Evolutionary conservation across 805 yeast genomes (phyloP).

Genomic region (Metschnikowia sp.): DNA sequence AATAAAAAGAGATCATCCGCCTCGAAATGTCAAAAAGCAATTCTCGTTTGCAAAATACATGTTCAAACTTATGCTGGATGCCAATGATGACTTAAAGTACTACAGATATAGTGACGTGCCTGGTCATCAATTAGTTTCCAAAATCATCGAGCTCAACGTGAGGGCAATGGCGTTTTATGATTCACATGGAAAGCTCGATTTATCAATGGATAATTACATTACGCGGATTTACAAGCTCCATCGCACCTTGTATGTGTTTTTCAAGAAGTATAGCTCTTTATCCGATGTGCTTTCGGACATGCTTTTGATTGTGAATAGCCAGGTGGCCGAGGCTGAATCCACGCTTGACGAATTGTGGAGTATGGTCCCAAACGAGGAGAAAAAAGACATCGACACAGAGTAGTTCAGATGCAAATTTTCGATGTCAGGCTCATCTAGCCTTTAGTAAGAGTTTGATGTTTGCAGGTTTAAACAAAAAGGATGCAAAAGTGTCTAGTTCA

Average conservation of each 20-base stretch:
- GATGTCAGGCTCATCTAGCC: too few relatives aligned
- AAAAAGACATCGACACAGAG: too few relatives aligned
- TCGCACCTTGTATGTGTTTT: background rate
- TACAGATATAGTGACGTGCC: background rate
- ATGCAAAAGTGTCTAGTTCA: too few relatives aligned
- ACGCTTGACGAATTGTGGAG: background rate
- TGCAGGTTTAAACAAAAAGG: too few relatives aligned
- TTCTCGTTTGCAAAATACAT: background rate
- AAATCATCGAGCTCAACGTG: slow-evolving; percentile 3
- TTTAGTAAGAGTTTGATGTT: too few relatives aligned
- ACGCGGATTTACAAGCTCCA: background rate
- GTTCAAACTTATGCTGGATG: background rate
- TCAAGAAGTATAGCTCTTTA: background rate
- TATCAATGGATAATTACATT: background rate
- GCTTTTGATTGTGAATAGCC: background rate
- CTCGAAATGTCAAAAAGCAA: background rate
- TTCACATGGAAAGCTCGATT: background rate
- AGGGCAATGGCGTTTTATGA: background rate
- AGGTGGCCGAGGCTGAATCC: background rate
- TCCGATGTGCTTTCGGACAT: background rate
- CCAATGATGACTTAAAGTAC: background rate
- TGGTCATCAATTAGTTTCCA: slow-evolving; percentile 1
- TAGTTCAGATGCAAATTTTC: too few relatives aligned
- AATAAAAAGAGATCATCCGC: background rate
- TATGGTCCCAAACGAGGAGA: background rate